Base-by-base conservation (phyloP, 345 rosid species). In the Diplotaxis tenuifolia region DNA sequence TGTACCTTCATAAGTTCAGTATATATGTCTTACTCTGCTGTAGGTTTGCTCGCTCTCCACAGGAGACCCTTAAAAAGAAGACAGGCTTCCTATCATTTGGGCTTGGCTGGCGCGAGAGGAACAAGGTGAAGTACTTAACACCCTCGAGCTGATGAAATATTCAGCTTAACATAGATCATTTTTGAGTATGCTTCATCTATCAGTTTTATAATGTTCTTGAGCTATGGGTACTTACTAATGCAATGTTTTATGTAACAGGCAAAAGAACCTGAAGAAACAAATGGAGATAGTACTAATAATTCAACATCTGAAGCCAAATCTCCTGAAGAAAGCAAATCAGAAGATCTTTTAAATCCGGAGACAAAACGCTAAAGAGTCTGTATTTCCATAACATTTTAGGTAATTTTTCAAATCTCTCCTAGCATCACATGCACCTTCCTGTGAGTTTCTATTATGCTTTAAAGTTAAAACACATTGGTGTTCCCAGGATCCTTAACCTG, bases 71-170 rank as follows among this genome's bases (percentile, higher is more conserved):
- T 29, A 71, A 77, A 68, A 86, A 78, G 82, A 86, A 79, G 81
- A 74, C 72, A 15, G 79, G 90, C 32, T 72, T 87, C 61, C 57
- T 85, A 53, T 69, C 80, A 62, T 90, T 91, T 67, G 88, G 88
- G 36, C 83, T 88, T 68, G 88, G 89, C 22, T 89, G 98, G 97
- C 90, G 88, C 2, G 93, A 92, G 77, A 76, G 70, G 74, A 88
- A 71, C 86, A 94, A 91, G 98, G 98, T 88, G 77, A 82, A 50
- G 63, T 60, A 67, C 75, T 62, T 23, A 42, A 34, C 28, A 0
- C 29, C 10, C 15, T 31, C 14, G 3, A 40, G 32, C 23, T 65
- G 34, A 56, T 65, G 29, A 64, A 72, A 18, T 40, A 6, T 64
- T 12, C 15, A 15, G 40, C 69, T 54, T 56, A 25, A 4, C 28